Evolutionary conservation across 371 early-diverging fungal genomes (phyloP), one percentile per base, ranked within the genome.

Genomic region (Mortierella sp.): DNA sequence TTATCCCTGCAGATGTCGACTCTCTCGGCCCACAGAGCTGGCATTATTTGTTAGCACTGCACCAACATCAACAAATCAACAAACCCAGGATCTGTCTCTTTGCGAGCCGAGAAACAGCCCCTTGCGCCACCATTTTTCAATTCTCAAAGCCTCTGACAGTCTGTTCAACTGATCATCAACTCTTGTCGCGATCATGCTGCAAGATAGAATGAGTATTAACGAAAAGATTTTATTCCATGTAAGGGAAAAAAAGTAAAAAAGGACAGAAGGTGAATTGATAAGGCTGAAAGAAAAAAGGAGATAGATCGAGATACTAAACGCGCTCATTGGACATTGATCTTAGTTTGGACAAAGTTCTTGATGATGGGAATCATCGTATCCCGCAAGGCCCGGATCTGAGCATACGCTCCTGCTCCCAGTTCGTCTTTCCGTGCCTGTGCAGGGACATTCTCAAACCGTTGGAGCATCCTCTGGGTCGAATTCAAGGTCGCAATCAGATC

Each of bases 371-470:
- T 86, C 87, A 86, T 82, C n/a, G 26, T 72, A 31, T 82, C 83
- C 44, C 87, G 52, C 73, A 86, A 54, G 16, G 80, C 77, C 65
- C 70, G 75, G 55, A 86, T 81, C 73, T 82, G 80, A 26, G 70
- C 78, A 47, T 78, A 70, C 1, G 80, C 78, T 76, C 80, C 82
- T 2, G 55, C 65, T 31, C 82, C 77, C 47, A 81, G 26, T 24
- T 75, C 79, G 19, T 77, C 71, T 73, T 75, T 79, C 50, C 81
- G 48, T 31, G 55, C 78, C 55, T 79, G 76, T 1, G 60, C 74
- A 4, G 85, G 85, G 11, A 86, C 82, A 68, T 86, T 86, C 31
- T 86, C 87, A 48, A 86, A 86, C 71, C 82, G 87, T 47, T 80
- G 82, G 52, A 86, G 54, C 82, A 86, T 86, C 55, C 82, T 58